These are phyloP conservation scores for Trichoderma simmonsii DNA, from an alignment of 2,329 filamentous ascomycete species.

Conservation along the genomic window DNA sequence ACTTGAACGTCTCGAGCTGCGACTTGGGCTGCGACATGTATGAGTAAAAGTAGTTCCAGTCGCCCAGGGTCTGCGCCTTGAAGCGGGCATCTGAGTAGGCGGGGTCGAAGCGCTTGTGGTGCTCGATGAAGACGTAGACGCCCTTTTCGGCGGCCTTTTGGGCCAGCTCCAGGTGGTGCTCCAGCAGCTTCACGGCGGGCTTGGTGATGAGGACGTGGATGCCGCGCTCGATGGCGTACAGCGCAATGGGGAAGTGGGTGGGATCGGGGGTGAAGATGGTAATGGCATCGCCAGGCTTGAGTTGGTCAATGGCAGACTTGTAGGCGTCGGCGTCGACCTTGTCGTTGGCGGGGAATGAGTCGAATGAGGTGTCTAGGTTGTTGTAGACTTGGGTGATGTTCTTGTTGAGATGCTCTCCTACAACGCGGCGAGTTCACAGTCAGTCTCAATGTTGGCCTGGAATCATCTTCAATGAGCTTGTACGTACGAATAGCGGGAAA, in stretches of 20 bases:
- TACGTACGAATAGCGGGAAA: constrained; percentile 83
- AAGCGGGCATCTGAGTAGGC: constrained; percentile 85
- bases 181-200: constrained; percentile 81
- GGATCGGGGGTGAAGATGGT: constrained; percentile 95
- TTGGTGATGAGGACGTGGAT: constrained; percentile 94
- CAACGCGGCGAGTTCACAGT: neutral
- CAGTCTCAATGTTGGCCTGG: neutral
- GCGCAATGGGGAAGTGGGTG: constrained; percentile 86
- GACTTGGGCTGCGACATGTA: constrained; percentile 95
- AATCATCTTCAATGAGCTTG: no score
- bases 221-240: constrained; percentile 84
- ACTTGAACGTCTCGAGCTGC: constrained; percentile 90
- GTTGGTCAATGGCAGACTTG: constrained; percentile 81
- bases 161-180: constrained; percentile 74
- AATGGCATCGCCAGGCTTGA: constrained; percentile 80
- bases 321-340: constrained; percentile 74
- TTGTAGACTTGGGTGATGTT: constrained; percentile 91
- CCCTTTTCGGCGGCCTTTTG: constrained; percentile 67
- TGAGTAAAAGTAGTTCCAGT: constrained; percentile 98
- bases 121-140: constrained; percentile 90
- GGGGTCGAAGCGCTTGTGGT: constrained; percentile 95
- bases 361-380: constrained; percentile 79
- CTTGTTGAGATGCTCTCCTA: constrained; percentile 77
- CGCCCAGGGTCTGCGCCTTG: constrained; percentile 72
- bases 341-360: constrained; percentile 76